Percentiles rank a stretch among this genome's conserved stretches.
These are phyloP conservation scores for Chamaenerion angustifolium DNA, from an alignment of 345 rosid species.

Conservation along the genomic window DNA sequence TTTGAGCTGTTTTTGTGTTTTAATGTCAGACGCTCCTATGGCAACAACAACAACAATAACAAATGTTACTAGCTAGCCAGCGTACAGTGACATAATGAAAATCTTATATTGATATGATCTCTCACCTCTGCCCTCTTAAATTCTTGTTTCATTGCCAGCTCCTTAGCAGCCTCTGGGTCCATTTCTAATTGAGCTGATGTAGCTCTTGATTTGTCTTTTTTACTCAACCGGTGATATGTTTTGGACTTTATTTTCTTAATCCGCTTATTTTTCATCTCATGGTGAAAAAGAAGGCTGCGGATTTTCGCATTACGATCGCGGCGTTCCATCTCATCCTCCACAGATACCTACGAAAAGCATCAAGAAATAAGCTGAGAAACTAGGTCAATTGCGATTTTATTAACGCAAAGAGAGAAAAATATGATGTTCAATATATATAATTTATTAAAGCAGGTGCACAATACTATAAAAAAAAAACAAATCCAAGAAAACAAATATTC, in stretches of 20 bases:
- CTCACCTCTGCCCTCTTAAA: constrained; percentile 64
- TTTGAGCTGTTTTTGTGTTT: constrained; percentile 75
- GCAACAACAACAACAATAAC: constrained; percentile 7
- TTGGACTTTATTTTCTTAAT: constrained; percentile 85
- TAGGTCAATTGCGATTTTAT: no score
- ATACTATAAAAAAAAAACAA: no score
- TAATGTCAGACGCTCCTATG: constrained; percentile 69
- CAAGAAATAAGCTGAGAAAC: constrained; percentile 1
- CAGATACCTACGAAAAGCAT: constrained; percentile 40
- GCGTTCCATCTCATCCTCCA: constrained; percentile 52
- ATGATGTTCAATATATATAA: no score
- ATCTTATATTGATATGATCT: no score
- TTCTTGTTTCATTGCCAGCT: constrained; percentile 68
- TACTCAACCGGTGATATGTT: constrained; percentile 61
- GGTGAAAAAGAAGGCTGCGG: constrained; percentile 81
- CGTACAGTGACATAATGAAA: no score
- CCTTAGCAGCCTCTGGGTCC: constrained; percentile 83
- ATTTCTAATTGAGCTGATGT: constrained; percentile 29
- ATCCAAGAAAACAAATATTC: no score
- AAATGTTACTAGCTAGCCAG: no score
- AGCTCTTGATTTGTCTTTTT: constrained; percentile 47
- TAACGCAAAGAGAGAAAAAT: no score
- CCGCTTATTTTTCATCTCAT: constrained; percentile 71
- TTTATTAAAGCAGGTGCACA: no score
- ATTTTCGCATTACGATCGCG: constrained; percentile 61